Evolutionary conservation across 169 alveolate species (phyloP), one percentile per base, ranked within the genome.

Genomic region (Plasmodium fragile): DNA sequence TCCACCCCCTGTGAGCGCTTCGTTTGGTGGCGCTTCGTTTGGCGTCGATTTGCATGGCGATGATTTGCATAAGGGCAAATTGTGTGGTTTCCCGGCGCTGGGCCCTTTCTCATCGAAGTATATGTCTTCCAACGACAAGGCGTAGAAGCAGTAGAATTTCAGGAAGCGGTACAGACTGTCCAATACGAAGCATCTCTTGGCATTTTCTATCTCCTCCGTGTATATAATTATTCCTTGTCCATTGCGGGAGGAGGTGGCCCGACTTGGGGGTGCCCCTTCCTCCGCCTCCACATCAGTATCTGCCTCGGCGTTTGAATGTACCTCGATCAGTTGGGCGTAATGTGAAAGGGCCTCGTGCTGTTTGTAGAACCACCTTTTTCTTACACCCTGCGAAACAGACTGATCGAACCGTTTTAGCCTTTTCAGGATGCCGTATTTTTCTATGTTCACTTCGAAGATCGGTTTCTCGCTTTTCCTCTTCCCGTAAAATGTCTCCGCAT

Each of bases 141-240:
- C 82, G 32, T 80, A 91, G 75, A 81, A 43, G 69, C 90, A 80
- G 41, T 91, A 91, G 55, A 55, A 79, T 71, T 91, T 69, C 83
- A 91, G 43, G 53, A 91, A 91, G 36, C 25, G 39, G 77, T 28
- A 81, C 22, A 91, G 82, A 39, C 53, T 65, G 49, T 91, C 94
- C 49, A 91, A 3, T 22, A 91, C 55, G 43, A 91, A 91, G 55
- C 94, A 80, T n/a, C 94, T 91, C 78, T 91, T 91, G 18, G 53
- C 75, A 41, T 81, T 91, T 45, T 91, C 94, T 18, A 91, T 30
- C 65, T 91, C 94, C 49, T 91, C 94, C 11, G 94, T 91, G 41
- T 91, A 91, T 36, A 91, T 79, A 45, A 79, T n/a, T 25, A 91
- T 81, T 30, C 65, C 65, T 16, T 91, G 52, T 69, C 59, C 73